Evolutionary conservation across 495 filamentous ascomycete genomes (phyloP), one percentile per base, ranked within the genome.

Genomic region (Lasiosphaeria ovina): DNA sequence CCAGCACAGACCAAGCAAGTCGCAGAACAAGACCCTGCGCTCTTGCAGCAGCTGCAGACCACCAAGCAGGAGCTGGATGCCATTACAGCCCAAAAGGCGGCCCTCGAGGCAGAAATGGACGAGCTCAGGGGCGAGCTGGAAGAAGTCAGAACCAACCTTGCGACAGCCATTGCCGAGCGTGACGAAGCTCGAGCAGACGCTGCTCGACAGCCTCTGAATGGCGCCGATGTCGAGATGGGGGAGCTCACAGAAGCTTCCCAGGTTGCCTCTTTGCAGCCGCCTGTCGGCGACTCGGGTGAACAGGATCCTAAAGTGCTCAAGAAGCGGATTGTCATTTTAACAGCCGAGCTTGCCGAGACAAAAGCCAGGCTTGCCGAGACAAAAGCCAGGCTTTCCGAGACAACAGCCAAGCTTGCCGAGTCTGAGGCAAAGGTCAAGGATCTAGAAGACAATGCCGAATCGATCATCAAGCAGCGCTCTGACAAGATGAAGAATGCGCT

Each of bases 401-500:
- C 24, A 24, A 24, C 24, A 24, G 24, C 24, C 2, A 24, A 24
- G 24, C 24, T 77, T 34, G 77, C 78, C 9, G 81, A 88, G 65
- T 83, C 81, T 47, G 80, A 87, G 40, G 71, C 79, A 49, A 81
- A 84, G 59, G 76, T 77, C 17, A 72, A 74, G 58, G 76, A 80
- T 34, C 64, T 82, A 14, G 84, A 88, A 57, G 80, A 86, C 0
- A 74, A 78, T 6, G 69, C 79, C 4, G 78, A 83, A 48, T 67
- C 56, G 49, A 87, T 83, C 57, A 70, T 89, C 54, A 86, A 89
- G 63, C 77, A 80, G 57, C 82, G 89, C 35, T 82, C 87, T 1
- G 87, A 92, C 7, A 85, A 82, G 67, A 84, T 94, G 81, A 93
- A 90, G 70, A 80, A 80, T 17, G 73, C 81, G 10, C 83, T 90